Evolutionary conservation across 2,329 filamentous ascomycete genomes (phyloP).

Genomic region (Madurella fahalii): DNA sequence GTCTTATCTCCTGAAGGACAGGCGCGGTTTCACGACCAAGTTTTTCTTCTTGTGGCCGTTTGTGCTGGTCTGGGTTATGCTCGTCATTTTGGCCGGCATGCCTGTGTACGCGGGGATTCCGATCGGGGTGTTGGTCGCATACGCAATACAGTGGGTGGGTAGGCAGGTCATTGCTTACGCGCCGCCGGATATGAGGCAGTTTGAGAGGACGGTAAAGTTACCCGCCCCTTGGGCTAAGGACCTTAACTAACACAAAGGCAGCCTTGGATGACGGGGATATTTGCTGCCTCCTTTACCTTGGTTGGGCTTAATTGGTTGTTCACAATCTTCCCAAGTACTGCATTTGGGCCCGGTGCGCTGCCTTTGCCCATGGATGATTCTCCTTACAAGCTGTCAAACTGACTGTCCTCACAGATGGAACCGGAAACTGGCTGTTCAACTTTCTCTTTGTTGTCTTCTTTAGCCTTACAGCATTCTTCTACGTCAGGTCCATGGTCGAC

Average conservation of each 20-base stretch:
- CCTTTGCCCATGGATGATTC: background rate
- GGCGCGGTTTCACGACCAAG: constrained; percentile 70
- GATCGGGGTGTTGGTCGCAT: constrained; percentile 60
- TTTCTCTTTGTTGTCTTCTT: constrained; percentile 65
- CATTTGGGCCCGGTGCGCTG: constrained; percentile 49
- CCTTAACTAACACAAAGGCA: constrained; percentile 34
- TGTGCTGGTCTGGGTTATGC: constrained; percentile 63
- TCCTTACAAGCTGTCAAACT: background rate
- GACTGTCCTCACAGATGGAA: constrained; percentile 37
- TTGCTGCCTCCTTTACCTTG: constrained; percentile 80
- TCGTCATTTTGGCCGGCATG: constrained; percentile 70
- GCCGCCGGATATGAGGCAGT: constrained; percentile 79
- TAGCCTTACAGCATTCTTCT: constrained; percentile 75
- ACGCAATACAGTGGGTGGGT: constrained; percentile 70
- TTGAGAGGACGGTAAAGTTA: constrained; percentile 75
- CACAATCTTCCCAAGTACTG: constrained; percentile 57
- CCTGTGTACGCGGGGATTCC: constrained; percentile 75
- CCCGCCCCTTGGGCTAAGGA: constrained; percentile 5
- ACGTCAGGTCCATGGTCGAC: constrained; percentile 75
- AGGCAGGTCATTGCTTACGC: constrained; percentile 77
- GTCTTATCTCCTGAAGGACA: constrained; percentile 69
- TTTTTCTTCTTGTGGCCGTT: constrained; percentile 92
- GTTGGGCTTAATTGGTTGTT: constrained; percentile 72
- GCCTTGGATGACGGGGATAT: constrained; percentile 93
- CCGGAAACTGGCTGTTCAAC: constrained; percentile 70